phyloP scores from a whole-genome alignment of 2,329 filamentous ascomycete genomes.

The Scedosporium minutisporum region DNA sequence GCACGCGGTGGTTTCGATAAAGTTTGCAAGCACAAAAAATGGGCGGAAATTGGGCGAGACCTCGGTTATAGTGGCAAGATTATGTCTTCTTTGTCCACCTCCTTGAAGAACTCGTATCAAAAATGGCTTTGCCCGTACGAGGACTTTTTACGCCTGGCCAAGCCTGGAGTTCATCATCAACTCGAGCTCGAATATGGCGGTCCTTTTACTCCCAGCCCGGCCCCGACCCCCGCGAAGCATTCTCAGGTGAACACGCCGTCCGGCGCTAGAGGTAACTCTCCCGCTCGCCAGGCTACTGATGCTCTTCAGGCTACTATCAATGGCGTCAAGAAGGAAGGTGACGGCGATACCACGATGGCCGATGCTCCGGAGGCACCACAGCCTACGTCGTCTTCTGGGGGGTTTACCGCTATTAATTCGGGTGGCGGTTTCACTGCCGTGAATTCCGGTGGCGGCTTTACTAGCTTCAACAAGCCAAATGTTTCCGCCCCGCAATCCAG shows the following conservation, averaged over 20 bases:
- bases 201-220: constrained; percentile 68
- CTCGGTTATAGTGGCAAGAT: constrained; percentile 98
- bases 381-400: constrained; percentile 28
- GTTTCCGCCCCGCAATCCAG: constrained; percentile 3
- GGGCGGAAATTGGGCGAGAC: constrained; percentile 96
- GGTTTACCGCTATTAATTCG: constrained; percentile 52
- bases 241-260: constrained; percentile 50
- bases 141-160: constrained; percentile 81
- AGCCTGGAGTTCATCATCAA: constrained; percentile 94
- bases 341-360: constrained; percentile 37
- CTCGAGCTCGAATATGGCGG: constrained; percentile 89
- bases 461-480: constrained; percentile 50
- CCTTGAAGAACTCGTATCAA: constrained; percentile 95
- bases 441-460: constrained; percentile 48
- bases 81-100: constrained; percentile 97
- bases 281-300: constrained; percentile 49
- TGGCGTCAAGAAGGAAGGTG: constrained; percentile 32
- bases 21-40: constrained; percentile 96
- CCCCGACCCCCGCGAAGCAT: constrained; percentile 60
- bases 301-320: constrained; percentile 39
- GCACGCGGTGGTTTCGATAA: constrained; percentile 89
- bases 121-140: constrained; percentile 96
- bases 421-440: constrained; percentile 65
- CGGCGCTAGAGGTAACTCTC: constrained; percentile 54
- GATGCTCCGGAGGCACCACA: constrained; percentile 29